These are phyloP conservation scores for Vaccinium myrtillus DNA, from an alignment of 148 eudicot genomes.

Conservation along the genomic window DNA sequence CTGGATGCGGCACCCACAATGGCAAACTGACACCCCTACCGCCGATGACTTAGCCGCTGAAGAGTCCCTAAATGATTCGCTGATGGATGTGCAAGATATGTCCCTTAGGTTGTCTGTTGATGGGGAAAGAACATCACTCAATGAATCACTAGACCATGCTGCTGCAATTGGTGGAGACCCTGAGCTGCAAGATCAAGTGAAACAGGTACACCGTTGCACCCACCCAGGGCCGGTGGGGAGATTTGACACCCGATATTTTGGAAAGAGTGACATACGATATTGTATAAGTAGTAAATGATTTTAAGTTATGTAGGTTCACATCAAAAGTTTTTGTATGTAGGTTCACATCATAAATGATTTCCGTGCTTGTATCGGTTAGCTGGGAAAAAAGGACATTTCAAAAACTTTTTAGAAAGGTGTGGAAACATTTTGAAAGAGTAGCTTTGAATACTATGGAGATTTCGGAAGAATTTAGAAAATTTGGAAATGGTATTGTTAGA, in stretches of 20 bases:
- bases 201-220: not conserved
- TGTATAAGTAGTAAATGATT: not conserved
- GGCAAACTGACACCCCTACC: constrained; percentile 70
- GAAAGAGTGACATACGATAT: not conserved
- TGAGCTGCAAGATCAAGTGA: constrained; percentile 62
- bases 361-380: not conserved
- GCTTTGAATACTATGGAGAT: not conserved
- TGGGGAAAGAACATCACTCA: constrained; percentile 53
- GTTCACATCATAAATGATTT: not conserved
- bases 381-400: not conserved
- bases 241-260: not conserved
- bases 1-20: constrained; percentile 71
- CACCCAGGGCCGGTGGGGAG: not conserved
- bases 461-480: not conserved
- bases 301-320: not conserved
- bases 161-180: constrained; percentile 25
- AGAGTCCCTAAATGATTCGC: constrained; percentile 58
- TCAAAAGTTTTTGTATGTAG: not conserved
- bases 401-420: not conserved
- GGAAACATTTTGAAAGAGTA: not conserved
- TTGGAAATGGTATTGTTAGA: not conserved
- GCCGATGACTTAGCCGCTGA: constrained; percentile 42
- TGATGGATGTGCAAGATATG: constrained; percentile 65
- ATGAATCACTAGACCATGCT: constrained; percentile 31
- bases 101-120: constrained; percentile 69